These are phyloP conservation scores for Crucihimalaya himalaica DNA, from an alignment of 345 rosid species.

Conservation along the genomic window DNA sequence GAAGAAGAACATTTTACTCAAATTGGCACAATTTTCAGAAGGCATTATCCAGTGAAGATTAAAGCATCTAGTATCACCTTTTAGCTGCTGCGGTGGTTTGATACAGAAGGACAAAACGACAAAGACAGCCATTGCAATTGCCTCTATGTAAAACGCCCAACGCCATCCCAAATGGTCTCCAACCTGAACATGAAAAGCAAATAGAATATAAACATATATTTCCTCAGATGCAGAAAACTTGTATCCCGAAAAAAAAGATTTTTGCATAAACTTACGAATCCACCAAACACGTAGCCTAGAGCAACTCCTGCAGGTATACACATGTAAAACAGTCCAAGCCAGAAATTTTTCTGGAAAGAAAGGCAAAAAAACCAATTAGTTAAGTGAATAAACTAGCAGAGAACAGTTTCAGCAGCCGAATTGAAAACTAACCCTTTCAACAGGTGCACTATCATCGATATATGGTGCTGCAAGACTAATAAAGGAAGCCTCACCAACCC, in stretches of 20 bases:
- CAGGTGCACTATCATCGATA: conserved; percentile 93
- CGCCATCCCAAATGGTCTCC: conserved; percentile 77
- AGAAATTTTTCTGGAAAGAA: conserved; percentile 72
- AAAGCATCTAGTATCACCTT: conserved; percentile 50
- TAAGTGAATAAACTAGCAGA: not conserved
- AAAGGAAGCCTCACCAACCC: conserved; percentile 98
- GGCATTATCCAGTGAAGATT: not conserved
- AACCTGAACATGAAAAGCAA: conserved; percentile 50
- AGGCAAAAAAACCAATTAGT: not conserved
- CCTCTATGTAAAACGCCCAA: conserved; percentile 82
- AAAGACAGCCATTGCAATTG: conserved; percentile 80
- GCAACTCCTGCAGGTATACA: conserved; percentile 95
- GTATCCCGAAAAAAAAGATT: not conserved
- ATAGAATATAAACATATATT: not conserved
- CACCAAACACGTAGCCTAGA: conserved; percentile 90
- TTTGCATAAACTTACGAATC: conserved; percentile 57
- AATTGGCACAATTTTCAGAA: not conserved
- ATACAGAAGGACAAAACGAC: conserved; percentile 69
- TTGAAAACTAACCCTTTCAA: conserved; percentile 54
- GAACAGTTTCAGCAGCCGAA: not conserved
- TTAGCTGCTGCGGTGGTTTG: conserved; percentile 84
- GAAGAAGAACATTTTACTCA: not conserved
- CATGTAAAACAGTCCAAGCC: conserved; percentile 97
- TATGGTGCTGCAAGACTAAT: conserved; percentile 98
- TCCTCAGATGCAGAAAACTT: conserved; percentile 9